Evolutionary conservation across 2,329 filamentous ascomycete genomes (phyloP).

Genomic region (Exophiala oligosperma): DNA sequence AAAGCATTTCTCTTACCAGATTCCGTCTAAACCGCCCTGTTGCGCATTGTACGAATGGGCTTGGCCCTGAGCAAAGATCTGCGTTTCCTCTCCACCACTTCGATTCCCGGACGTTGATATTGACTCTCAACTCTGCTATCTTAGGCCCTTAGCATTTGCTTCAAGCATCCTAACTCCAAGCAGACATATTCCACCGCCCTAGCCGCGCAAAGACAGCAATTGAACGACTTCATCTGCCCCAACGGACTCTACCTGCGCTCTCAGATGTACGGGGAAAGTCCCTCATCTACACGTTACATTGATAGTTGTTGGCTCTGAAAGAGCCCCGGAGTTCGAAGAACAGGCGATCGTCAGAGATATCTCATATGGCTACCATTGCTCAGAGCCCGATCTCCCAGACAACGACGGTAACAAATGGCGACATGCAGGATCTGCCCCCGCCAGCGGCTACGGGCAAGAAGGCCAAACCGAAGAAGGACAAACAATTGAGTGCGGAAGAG

Average conservation of each 20-base stretch:
- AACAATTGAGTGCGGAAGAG: slow-evolving; percentile 79
- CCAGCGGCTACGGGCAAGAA: slow-evolving; percentile 63
- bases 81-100: neutral
- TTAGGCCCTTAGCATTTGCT: neutral
- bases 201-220: too few relatives aligned
- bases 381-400: slow-evolving; percentile 32
- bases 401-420: slow-evolving; percentile 42
- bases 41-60: neutral
- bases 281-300: slow-evolving; percentile 6
- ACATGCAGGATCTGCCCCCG: slow-evolving; percentile 43
- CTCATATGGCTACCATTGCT: slow-evolving; percentile 25
- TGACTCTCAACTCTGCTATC: neutral
- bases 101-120: neutral
- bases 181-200: too few relatives aligned
- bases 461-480: slow-evolving; percentile 70
- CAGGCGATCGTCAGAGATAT: neutral
- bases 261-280: slow-evolving; percentile 10
- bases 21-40: neutral
- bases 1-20: neutral
- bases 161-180: neutral
- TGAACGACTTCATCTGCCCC: neutral
- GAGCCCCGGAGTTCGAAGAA: neutral
- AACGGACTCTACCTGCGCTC: neutral
- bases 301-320: slow-evolving; percentile 7
- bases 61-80: slow-evolving; percentile 5